phyloP scores from a whole-genome alignment of 495 filamentous ascomycete species.

The Cryomyces antarcticus region DNA sequence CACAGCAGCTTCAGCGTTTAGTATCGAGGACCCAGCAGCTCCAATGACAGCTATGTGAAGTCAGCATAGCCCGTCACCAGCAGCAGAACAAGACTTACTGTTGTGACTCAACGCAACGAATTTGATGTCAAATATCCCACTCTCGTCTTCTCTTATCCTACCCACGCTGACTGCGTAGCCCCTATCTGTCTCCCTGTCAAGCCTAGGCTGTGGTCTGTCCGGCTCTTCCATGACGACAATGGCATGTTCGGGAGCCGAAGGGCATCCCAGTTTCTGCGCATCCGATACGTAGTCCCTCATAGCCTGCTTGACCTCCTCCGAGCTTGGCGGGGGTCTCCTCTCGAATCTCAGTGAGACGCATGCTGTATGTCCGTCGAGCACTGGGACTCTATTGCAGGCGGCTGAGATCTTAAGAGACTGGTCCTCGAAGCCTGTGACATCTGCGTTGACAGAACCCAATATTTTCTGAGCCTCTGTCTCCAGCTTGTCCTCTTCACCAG shows the following conservation, averaged over 20 bases:
- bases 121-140: slow-evolving; percentile 23
- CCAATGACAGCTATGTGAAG: slow-evolving; percentile 62
- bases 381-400: slow-evolving; percentile 22
- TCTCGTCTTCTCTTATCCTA: slow-evolving; percentile 21
- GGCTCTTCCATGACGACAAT: slow-evolving; percentile 25
- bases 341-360: slow-evolving; percentile 22
- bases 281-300: slow-evolving; percentile 22
- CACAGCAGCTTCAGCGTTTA: slow-evolving; percentile 85
- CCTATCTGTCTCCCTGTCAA: slow-evolving; percentile 23
- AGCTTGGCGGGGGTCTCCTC: slow-evolving; percentile 17
- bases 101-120: slow-evolving; percentile 27
- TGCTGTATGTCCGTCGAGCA: slow-evolving; percentile 24
- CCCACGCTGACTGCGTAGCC: slow-evolving; percentile 24
- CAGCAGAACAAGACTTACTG: slow-evolving; percentile 25
- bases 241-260: slow-evolving; percentile 18
- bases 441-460: slow-evolving; percentile 17
- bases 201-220: slow-evolving; percentile 22
- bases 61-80: slow-evolving; percentile 3
- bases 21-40: slow-evolving; percentile 79
- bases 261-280: slow-evolving; percentile 22
- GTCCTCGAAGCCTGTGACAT: slow-evolving; percentile 17
- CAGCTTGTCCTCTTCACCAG: slow-evolving; percentile 25
- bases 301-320: slow-evolving; percentile 21
- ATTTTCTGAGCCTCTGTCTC: slow-evolving; percentile 24
- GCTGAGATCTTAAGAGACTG: slow-evolving; percentile 19